These are phyloP conservation scores for Lipomyces starkeyi DNA, from an alignment of 805 yeast species.

Conservation along the genomic window DNA sequence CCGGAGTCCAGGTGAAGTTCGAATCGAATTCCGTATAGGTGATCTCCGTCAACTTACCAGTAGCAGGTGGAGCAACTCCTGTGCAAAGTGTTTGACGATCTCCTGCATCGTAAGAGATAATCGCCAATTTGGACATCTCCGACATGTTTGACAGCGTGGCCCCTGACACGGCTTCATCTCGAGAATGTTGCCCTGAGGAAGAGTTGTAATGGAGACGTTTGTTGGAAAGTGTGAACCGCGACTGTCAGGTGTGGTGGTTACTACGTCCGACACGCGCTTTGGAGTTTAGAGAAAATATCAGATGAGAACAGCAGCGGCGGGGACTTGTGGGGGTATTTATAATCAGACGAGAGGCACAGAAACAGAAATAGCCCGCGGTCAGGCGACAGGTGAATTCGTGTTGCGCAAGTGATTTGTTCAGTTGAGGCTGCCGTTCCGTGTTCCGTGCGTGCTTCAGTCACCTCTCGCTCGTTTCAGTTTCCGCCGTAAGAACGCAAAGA, in stretches of 20 bases:
- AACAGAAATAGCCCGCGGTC: too few relatives aligned
- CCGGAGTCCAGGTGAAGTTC: not conserved
- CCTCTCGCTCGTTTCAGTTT: too few relatives aligned
- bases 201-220: not conserved
- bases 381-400: too few relatives aligned
- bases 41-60: not conserved
- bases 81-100: not conserved
- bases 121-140: not conserved
- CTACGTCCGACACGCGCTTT: too few relatives aligned
- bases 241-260: not conserved
- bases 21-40: not conserved
- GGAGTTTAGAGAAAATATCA: too few relatives aligned
- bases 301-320: too few relatives aligned
- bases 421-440: too few relatives aligned
- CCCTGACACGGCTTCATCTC: not conserved
- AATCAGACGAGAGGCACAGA: too few relatives aligned
- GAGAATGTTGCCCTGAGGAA: not conserved
- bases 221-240: slow-evolving; percentile 2
- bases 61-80: slow-evolving; percentile 1
- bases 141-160: not conserved
- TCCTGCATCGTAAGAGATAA: not conserved
- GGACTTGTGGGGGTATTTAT: too few relatives aligned
- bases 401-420: too few relatives aligned
- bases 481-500: too few relatives aligned
- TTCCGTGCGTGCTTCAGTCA: too few relatives aligned